phyloP scores from a whole-genome alignment of 139 green algal species.

The Tetraselmis chui region DNA sequence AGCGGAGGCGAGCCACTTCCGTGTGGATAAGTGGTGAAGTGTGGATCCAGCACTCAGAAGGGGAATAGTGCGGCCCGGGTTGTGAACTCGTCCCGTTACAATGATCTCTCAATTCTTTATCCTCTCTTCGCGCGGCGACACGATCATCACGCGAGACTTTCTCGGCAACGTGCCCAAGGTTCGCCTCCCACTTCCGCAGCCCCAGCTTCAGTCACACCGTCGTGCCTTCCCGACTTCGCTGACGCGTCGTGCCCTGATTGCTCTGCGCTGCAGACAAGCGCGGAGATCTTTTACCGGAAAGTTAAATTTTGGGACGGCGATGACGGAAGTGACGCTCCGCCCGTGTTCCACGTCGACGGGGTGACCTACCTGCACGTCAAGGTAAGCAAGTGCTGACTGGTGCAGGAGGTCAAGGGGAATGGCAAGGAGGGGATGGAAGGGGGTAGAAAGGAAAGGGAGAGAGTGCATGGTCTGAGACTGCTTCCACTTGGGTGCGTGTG shows the following conservation, averaged over 20 bases:
- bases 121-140: slow-evolving; percentile 80
- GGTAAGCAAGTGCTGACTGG: slow-evolving; percentile 8
- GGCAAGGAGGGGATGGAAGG: no score
- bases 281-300: slow-evolving; percentile 88
- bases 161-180: slow-evolving; percentile 78
- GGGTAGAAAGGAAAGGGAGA: no score
- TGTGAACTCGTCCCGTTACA: neutral
- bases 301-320: slow-evolving; percentile 76
- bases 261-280: slow-evolving; percentile 36
- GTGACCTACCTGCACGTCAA: slow-evolving; percentile 91
- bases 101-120: slow-evolving; percentile 93
- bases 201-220: neutral
- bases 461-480: no score
- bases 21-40: no score
- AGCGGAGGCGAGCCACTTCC: neutral
- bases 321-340: slow-evolving; percentile 63
- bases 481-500: neutral
- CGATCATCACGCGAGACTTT: slow-evolving; percentile 87
- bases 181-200: neutral
- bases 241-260: neutral
- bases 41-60: no score
- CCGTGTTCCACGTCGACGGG: slow-evolving; percentile 87
- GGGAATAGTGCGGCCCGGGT: neutral
- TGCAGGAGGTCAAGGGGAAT: no score
- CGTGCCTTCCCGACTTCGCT: neutral